These are phyloP conservation scores for Calonectria honghensis DNA, from an alignment of 2,329 filamentous ascomycete genomes.

Conservation along the genomic window DNA sequence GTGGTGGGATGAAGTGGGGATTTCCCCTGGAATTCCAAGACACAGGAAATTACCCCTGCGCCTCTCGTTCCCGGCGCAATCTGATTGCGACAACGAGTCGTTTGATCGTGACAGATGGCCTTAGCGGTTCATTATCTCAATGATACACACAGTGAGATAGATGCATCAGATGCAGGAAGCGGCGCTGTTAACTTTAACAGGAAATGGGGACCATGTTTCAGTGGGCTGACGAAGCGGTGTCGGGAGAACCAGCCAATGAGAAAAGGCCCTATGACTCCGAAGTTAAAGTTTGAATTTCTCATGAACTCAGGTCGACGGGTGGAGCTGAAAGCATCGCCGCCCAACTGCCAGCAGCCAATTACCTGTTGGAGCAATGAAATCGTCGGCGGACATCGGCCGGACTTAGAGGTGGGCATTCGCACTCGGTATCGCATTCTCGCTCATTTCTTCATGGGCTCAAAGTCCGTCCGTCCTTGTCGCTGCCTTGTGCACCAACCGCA, in stretches of 20 bases:
- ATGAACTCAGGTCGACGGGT: neutral
- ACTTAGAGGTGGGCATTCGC: neutral
- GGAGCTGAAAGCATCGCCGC: neutral
- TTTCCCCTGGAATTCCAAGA: neutral
- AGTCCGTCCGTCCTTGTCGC: too few species aligned
- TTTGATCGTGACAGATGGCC: neutral
- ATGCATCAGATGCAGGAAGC: neutral
- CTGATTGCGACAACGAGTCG: neutral
- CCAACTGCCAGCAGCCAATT: neutral
- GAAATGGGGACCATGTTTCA: neutral
- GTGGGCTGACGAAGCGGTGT: neutral
- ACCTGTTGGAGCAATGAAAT: neutral
- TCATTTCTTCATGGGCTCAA: neutral
- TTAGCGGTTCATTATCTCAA: neutral
- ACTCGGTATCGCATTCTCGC: neutral
- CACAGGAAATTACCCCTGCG: neutral
- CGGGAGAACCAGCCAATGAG: neutral
- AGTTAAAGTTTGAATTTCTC: neutral
- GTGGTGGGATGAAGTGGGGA: neutral
- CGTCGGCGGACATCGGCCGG: neutral
- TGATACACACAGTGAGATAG: neutral
- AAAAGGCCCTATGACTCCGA: neutral
- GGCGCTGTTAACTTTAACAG: neutral
- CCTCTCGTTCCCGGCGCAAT: neutral
- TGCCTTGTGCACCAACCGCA: neutral